Percentiles rank a stretch among this genome's conserved stretches.
These are phyloP conservation scores for Lentithecium fluviatile DNA, from an alignment of 495 filamentous ascomycete genomes.

Conservation along the genomic window DNA sequence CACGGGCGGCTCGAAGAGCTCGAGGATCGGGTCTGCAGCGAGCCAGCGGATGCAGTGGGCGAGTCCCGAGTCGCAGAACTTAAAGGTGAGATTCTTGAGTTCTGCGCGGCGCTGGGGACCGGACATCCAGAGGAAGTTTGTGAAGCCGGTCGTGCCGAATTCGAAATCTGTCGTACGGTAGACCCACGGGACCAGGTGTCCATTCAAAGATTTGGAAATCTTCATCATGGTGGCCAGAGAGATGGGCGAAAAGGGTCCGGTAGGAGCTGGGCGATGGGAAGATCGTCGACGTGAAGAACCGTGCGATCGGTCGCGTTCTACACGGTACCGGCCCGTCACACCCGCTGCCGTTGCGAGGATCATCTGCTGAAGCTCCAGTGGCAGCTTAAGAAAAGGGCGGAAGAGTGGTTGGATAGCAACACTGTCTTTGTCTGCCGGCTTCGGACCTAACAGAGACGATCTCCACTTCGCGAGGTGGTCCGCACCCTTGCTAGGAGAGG, in stretches of 20 bases:
- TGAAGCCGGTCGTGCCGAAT: slow-evolving; percentile 14
- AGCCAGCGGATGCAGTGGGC: slow-evolving; percentile 21
- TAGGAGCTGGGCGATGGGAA: too few species aligned
- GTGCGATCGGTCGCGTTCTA: too few species aligned
- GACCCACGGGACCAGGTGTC: slow-evolving; percentile 11
- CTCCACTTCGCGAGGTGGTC: background rate
- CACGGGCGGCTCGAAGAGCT: slow-evolving; percentile 10
- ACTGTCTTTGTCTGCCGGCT: slow-evolving; percentile 6
- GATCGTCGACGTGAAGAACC: too few species aligned
- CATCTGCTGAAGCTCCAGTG: slow-evolving; percentile 19
- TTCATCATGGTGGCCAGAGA: background rate
- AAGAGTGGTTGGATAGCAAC: slow-evolving; percentile 16
- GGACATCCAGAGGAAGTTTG: slow-evolving; percentile 21
- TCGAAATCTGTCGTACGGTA: slow-evolving; percentile 18
- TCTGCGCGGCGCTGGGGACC: slow-evolving; percentile 11
- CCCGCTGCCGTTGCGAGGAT: slow-evolving; percentile 9
- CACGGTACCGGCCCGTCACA: background rate
- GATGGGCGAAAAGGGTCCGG: background rate
- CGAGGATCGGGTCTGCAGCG: slow-evolving; percentile 17
- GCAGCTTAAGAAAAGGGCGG: slow-evolving; percentile 9
- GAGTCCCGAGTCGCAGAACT: slow-evolving; percentile 1
- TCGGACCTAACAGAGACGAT: background rate
- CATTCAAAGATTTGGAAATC: slow-evolving; percentile 15
- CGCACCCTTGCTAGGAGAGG: too few species aligned
- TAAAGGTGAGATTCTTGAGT: slow-evolving; percentile 8